Percentiles rank a stretch among this genome's conserved stretches.
These are phyloP conservation scores for Cornus controversa DNA, from an alignment of 148 eudicot species.

Conservation along the genomic window DNA sequence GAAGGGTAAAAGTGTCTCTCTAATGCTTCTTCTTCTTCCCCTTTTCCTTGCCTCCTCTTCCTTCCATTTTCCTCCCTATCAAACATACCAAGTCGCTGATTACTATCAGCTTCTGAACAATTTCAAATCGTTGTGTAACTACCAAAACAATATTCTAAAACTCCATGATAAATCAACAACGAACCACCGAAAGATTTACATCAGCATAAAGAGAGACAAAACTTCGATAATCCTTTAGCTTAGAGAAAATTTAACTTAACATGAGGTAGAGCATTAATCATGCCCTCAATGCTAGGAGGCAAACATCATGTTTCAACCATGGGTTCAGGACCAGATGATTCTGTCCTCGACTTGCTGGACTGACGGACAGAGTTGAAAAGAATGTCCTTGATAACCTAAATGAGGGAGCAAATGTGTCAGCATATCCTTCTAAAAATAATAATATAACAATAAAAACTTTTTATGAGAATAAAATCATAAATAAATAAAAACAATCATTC, in stretches of 20 bases:
- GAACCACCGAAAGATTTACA: background rate
- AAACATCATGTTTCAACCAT: conserved; percentile 73
- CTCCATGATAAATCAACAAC: background rate
- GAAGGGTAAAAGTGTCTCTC: too few relatives aligned
- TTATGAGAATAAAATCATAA: background rate
- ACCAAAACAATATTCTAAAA: background rate
- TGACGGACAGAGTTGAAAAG: conserved; percentile 83
- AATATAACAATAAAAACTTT: too few relatives aligned
- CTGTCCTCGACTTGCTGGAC: conserved; percentile 46
- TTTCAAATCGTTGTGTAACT: background rate
- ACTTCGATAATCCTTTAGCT: background rate
- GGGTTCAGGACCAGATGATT: conserved; percentile 84
- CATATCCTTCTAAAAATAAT: too few relatives aligned
- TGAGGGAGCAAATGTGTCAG: background rate
- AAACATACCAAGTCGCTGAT: too few relatives aligned
- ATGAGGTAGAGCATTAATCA: background rate
- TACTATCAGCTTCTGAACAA: too few relatives aligned
- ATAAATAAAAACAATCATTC: conserved; percentile 1
- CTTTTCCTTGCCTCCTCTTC: too few relatives aligned
- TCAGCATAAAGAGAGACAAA: background rate
- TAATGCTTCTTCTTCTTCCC: too few relatives aligned
- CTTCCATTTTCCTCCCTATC: too few relatives aligned
- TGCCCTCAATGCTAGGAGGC: background rate
- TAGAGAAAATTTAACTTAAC: background rate
- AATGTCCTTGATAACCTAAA: conserved; percentile 87